A percentile compares a stretch with the other conserved stretches of the same genome.
phyloP scores from a whole-genome alignment of 345 rosid genomes.

The Cardamine chenopodiifolia region DNA sequence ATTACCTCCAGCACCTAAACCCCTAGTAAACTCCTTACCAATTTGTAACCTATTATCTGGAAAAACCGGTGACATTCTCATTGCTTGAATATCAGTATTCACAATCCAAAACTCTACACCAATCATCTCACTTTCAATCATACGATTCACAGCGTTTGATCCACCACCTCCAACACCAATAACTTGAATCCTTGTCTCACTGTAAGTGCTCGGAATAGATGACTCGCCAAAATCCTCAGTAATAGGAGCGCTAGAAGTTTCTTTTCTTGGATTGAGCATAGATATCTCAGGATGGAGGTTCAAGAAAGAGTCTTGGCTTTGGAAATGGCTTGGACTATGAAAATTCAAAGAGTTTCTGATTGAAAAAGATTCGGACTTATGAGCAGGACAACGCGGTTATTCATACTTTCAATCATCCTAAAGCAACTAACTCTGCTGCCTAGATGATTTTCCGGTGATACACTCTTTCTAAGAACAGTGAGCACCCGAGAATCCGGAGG shows the following conservation, averaged over 20 bases:
- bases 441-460: conserved; percentile 46
- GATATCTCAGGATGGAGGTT: conserved; percentile 79
- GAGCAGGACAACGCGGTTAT: conserved; percentile 36
- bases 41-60: conserved; percentile 81
- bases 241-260: conserved; percentile 46
- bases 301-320: conserved; percentile 71
- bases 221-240: conserved; percentile 52
- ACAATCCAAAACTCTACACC: conserved; percentile 98
- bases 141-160: conserved; percentile 93
- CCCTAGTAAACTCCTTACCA: conserved; percentile 88
- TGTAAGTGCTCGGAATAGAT: conserved; percentile 52
- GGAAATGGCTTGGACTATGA: conserved; percentile 51
- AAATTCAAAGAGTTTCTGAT: conserved; percentile 46
- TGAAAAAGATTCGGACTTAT: conserved; percentile 39
- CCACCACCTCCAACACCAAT: conserved; percentile 98
- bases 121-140: conserved; percentile 86
- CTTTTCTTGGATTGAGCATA: conserved; percentile 70
- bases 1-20: conserved; percentile 95
- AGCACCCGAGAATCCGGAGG: conserved; percentile 57
- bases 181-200: conserved; percentile 87
- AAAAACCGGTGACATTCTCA: conserved; percentile 84
- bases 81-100: conserved; percentile 86
- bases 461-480: conserved; percentile 60
- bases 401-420: conserved; percentile 48
- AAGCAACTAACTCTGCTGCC: conserved; percentile 47